phyloP scores from a whole-genome alignment of 352 stramenopile genomes.

The Phytophthora constricta region DNA sequence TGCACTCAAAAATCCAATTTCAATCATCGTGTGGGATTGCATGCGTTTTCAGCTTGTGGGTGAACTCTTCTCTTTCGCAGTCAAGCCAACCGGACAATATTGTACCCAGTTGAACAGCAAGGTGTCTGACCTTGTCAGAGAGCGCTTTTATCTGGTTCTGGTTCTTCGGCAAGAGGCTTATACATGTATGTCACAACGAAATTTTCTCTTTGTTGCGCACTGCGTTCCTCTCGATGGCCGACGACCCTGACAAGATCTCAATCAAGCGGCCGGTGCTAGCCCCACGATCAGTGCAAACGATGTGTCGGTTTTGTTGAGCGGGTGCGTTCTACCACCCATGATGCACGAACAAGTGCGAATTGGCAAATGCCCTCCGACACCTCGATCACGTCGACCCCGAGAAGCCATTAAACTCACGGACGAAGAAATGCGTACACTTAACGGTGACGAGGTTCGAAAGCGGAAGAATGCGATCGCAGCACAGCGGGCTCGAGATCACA shows the following conservation, averaged over 20 bases:
- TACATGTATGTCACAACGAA: slow-evolving; percentile 18
- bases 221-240: slow-evolving; percentile 22
- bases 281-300: slow-evolving; percentile 30
- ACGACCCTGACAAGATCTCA: slow-evolving; percentile 10
- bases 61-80: neutral
- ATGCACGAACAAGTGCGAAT: slow-evolving; percentile 23
- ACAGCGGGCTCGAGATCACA: slow-evolving; percentile 60
- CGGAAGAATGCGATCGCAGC: slow-evolving; percentile 76
- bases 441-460: slow-evolving; percentile 62
- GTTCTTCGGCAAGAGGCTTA: neutral
- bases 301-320: slow-evolving; percentile 32
- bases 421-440: slow-evolving; percentile 48
- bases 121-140: neutral
- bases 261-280: slow-evolving; percentile 21
- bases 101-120: slow-evolving; percentile 15
- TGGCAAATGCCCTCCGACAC: slow-evolving; percentile 32
- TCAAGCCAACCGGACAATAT: neutral
- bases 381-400: slow-evolving; percentile 42
- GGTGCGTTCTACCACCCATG: slow-evolving; percentile 15
- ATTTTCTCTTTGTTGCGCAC: slow-evolving; percentile 18
- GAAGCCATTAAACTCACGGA: slow-evolving; percentile 52
- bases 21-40: neutral
- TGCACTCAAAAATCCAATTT: neutral
- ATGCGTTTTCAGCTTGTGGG: too few relatives aligned
- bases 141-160: neutral